phyloP scores from a whole-genome alignment of 169 alveolate species.

The Besnoitia besnoiti region DNA sequence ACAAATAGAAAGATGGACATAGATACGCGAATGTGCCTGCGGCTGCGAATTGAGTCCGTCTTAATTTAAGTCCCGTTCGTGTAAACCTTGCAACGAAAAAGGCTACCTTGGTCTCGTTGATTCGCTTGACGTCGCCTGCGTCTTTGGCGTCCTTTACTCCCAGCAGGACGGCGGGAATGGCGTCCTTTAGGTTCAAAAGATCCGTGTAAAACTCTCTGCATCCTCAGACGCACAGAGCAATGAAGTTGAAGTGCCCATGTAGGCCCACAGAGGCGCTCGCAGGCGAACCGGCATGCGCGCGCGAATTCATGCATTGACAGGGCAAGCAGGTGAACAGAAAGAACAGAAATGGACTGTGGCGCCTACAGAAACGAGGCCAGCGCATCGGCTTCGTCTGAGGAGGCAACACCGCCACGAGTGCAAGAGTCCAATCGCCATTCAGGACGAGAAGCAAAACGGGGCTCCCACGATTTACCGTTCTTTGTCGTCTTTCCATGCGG shows the following conservation, averaged over 20 bases:
- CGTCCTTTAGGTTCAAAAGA: slow-evolving; percentile 29
- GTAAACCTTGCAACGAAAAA: neutral
- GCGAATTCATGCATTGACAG: neutral
- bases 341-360: neutral
- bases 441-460: no score
- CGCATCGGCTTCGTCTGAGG: no score
- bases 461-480: no score
- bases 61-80: neutral
- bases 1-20: neutral
- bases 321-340: neutral
- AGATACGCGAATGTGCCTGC: neutral
- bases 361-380: no score
- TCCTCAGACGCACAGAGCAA: neutral
- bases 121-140: neutral
- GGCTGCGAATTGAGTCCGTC: neutral
- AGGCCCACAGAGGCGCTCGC: neutral
- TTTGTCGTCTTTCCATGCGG: neutral
- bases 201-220: slow-evolving; percentile 54
- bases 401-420: no score
- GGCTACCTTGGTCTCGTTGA: neutral
- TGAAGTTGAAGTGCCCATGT: neutral
- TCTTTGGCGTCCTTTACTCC: slow-evolving; percentile 16
- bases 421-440: no score
- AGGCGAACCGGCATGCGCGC: neutral
- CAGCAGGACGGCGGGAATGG: slow-evolving; percentile 37